Conservation (phyloP, 2,329 filamentous ascomycete species). For the Paramyrothecium roridum region DNA sequence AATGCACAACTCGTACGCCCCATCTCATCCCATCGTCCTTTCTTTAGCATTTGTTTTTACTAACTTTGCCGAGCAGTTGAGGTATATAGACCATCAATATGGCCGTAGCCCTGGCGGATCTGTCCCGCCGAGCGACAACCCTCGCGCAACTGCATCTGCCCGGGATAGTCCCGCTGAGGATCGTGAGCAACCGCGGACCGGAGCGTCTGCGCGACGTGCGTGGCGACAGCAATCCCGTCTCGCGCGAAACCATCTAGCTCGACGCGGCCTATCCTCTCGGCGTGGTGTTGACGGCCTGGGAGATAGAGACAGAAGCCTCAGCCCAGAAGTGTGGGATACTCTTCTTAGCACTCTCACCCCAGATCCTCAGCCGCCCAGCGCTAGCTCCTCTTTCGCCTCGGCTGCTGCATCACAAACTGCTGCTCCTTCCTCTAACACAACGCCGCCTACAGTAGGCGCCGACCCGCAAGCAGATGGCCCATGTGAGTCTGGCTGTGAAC, state of each 20-base stretch:
- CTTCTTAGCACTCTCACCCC: constrained; percentile 77
- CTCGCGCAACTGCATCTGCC: too few relatives aligned
- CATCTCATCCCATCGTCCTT: too few relatives aligned
- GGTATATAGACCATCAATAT: too few relatives aligned
- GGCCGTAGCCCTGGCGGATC: too few relatives aligned
- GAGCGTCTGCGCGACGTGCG: not conserved
- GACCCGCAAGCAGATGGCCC: constrained; percentile 26
- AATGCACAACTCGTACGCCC: too few relatives aligned
- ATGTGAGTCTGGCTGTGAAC: constrained; percentile 52
- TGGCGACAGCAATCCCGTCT: not conserved
- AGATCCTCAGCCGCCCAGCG: constrained; percentile 76
- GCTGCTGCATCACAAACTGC: constrained; percentile 40
- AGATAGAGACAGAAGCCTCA: constrained; percentile 80
- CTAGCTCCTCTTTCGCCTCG: constrained; percentile 79
- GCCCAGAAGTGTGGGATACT: constrained; percentile 76
- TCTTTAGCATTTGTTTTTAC: too few relatives aligned
- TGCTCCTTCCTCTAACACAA: constrained; percentile 41
- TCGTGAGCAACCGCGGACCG: too few relatives aligned
- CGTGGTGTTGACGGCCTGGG: constrained; percentile 67
- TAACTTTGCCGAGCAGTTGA: too few relatives aligned
- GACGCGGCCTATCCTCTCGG: not conserved
- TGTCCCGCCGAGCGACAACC: too few relatives aligned
- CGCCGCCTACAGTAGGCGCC: constrained; percentile 25
- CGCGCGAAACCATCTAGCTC: not conserved
- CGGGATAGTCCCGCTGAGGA: too few relatives aligned